Conservation (phyloP, 1,284 basidiomycete genomes). For the Apiotrichum domesticum region DNA sequence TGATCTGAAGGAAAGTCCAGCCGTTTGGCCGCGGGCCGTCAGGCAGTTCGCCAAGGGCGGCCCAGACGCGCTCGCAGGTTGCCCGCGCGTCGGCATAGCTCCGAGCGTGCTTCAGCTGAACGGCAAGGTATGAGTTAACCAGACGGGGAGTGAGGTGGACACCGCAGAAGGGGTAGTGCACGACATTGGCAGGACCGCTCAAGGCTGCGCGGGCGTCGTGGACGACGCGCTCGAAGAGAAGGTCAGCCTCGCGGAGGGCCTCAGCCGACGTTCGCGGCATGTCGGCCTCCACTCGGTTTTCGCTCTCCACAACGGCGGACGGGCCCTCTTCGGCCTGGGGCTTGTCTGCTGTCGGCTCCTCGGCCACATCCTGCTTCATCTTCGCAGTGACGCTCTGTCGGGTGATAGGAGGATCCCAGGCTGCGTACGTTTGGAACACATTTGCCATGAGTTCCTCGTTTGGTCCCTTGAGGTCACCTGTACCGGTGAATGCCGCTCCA, state of each 20-base stretch:
- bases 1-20: slow-evolving; percentile 57
- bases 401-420: slow-evolving; percentile 56
- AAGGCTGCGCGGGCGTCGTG: slow-evolving; percentile 46
- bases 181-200: slow-evolving; percentile 17
- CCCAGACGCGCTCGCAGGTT: slow-evolving; percentile 30
- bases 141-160: slow-evolving; percentile 61
- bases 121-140: slow-evolving; percentile 74
- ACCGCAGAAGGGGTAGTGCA: slow-evolving; percentile 52
- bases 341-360: neutral
- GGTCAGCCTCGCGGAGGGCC: slow-evolving; percentile 63
- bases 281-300: neutral
- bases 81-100: slow-evolving; percentile 51
- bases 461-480: slow-evolving; percentile 42
- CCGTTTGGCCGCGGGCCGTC: slow-evolving; percentile 49
- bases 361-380: neutral
- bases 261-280: slow-evolving; percentile 63
- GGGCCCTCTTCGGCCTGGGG: slow-evolving; percentile 5
- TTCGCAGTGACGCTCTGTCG: slow-evolving; percentile 7
- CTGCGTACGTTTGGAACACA: slow-evolving; percentile 81
- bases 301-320: neutral
- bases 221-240: slow-evolving; percentile 65
- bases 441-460: slow-evolving; percentile 72
- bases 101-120: slow-evolving; percentile 53
- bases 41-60: slow-evolving; percentile 30
- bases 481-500: slow-evolving; percentile 4